Base-by-base conservation (phyloP, 208 protist species). In the Crithidia brevicula region DNA sequence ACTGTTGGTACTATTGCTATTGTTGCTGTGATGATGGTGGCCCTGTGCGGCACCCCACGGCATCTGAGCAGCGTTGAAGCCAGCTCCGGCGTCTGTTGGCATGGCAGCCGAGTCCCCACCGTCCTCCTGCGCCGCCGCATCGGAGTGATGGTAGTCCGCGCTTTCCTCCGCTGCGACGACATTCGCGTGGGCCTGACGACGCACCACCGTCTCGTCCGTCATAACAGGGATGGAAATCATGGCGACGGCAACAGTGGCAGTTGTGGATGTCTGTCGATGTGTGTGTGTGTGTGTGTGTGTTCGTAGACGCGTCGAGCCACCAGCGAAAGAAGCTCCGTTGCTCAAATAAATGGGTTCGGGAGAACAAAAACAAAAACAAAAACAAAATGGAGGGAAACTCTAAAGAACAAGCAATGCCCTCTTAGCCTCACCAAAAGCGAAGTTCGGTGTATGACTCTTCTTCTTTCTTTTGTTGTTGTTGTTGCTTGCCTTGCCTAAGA, bases 161-260 rank as follows among this genome's bases (percentile, higher is more conserved):
- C 20, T 49, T 4, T 62, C 61, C 4, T 64, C 67, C 38, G 42
- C 33, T 15, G 28, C 31, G n/a, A 28, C 36, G 18, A 31, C 61
- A 22, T 22, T n/a, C 50, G 38, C 27, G 51, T 20, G 43, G 2
- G 28, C 25, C 50, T 67, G 67, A 38, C 54, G 46, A 10, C 67
- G 67, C 47, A 73, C 67, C 59, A 73, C 67, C 59, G 67, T 73
- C 30, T 73, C 67, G 38, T 67, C 67, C 1, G 67, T 62, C 67
- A 73, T 73, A 34, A 73, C 59, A 1, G 67, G 67, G 46, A 73
- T 73, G 0, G 67, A 73, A 34, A 73, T 73, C 67, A 73, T 73
- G 1, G 18, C 23, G 38, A 30, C 15, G 2, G 18, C n/a, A n/a
- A n/a, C n/a, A n/a, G n/a, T n/a, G n/a, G n/a, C n/a, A n/a, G n/a